These are phyloP conservation scores for Saccharomycopsis sp. DNA, from an alignment of 805 yeast species.

Conservation along the genomic window DNA sequence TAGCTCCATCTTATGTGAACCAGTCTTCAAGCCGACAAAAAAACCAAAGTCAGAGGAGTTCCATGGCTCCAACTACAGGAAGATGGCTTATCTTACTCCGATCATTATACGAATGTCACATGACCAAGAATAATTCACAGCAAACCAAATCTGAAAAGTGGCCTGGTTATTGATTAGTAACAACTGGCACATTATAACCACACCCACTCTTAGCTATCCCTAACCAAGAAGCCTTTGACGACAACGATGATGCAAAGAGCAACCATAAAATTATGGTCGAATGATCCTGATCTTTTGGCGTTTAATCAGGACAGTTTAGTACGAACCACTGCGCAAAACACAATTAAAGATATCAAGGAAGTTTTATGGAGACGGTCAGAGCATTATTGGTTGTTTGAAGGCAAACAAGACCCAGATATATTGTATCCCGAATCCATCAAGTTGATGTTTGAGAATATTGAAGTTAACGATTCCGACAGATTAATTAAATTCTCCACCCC, in stretches of 20 bases:
- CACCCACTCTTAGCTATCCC: no score
- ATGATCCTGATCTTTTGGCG: neutral
- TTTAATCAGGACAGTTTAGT: neutral
- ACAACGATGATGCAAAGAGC: neutral
- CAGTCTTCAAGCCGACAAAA: no score
- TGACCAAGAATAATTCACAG: no score
- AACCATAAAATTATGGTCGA: slow-evolving; percentile 5
- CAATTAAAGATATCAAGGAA: slow-evolving; percentile 5
- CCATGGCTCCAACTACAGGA: no score
- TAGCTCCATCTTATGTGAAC: no score
- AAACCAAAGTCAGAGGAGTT: no score
- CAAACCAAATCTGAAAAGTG: neutral
- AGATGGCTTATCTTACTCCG: no score
- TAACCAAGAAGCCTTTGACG: no score
- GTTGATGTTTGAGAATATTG: neutral
- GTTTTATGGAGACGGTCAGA: slow-evolving; percentile 9
- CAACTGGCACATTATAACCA: no score
- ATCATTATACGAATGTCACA: no score
- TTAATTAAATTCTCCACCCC: neutral
- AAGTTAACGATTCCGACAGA: neutral
- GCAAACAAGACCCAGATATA: neutral
- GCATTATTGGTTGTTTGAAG: neutral
- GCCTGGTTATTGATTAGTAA: neutral
- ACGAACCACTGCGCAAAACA: slow-evolving; percentile 7
- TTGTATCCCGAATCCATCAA: neutral